Percentiles rank a stretch among this genome's conserved stretches.
Conservation (phyloP, 2,329 filamentous ascomycete genomes). For the Shiraia sp. region DNA sequence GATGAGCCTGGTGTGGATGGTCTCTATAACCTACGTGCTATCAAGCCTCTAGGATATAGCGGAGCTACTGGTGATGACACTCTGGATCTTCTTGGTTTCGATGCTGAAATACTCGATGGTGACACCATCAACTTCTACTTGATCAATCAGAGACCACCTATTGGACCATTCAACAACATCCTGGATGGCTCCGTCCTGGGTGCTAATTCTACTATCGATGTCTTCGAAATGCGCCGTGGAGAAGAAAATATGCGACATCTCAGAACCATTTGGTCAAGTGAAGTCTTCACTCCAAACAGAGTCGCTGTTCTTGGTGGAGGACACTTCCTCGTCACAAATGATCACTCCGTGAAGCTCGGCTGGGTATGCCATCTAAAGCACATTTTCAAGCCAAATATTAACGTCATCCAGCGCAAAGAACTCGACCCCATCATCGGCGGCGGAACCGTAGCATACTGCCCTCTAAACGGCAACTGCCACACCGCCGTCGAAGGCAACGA, state of each 20-base stretch:
- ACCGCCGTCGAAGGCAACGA: conserved; percentile 15
- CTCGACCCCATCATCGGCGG: conserved; percentile 33
- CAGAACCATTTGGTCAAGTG: conserved; percentile 20
- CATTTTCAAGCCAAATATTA: background rate
- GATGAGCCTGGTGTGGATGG: conserved; percentile 28
- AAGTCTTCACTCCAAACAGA: conserved; percentile 29
- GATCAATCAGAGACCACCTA: conserved; percentile 31
- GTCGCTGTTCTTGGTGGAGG: conserved; percentile 23
- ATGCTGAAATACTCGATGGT: conserved; percentile 26
- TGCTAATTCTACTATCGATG: conserved; percentile 31
- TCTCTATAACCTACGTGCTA: conserved; percentile 26
- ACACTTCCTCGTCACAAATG: conserved; percentile 29
- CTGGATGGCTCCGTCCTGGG: conserved; percentile 27
- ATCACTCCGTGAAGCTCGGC: conserved; percentile 32
- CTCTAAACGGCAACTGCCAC: conserved; percentile 19
- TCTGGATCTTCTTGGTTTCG: conserved; percentile 32
- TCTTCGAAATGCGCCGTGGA: conserved; percentile 28
- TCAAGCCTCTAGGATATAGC: conserved; percentile 24
- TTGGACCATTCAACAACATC: conserved; percentile 23
- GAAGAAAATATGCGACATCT: conserved; percentile 28
- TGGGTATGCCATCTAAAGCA: conserved; percentile 19
- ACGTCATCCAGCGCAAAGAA: conserved; percentile 9
- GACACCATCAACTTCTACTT: conserved; percentile 33
- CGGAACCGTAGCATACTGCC: conserved; percentile 32
- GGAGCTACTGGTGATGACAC: conserved; percentile 25